Percentiles rank a stretch among this genome's conserved stretches.
Conservation (phyloP, 352 stramenopile genomes). For the Phytophthora constricta region DNA sequence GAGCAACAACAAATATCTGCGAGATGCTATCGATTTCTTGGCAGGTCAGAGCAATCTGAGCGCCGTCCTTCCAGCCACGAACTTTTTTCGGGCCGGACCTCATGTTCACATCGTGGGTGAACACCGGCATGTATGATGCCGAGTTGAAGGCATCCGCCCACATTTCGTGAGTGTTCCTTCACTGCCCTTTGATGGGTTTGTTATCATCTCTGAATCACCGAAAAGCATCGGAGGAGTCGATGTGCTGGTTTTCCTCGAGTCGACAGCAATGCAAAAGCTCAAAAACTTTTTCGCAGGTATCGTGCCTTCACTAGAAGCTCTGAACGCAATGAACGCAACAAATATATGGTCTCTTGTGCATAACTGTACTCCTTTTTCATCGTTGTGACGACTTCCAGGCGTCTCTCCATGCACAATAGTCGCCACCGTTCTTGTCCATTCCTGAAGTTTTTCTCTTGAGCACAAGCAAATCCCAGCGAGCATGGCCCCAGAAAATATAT, state of each 20-base stretch:
- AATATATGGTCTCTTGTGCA: no score
- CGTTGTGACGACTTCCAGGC: no score
- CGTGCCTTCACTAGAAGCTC: constrained; percentile 5
- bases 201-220: constrained; percentile 51
- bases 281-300: constrained; percentile 16
- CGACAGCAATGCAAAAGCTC: constrained; percentile 39
- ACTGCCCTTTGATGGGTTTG: constrained; percentile 50
- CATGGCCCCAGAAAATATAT: neutral
- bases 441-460: no score
- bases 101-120: constrained; percentile 63
- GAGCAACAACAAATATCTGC: constrained; percentile 45
- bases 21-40: constrained; percentile 65
- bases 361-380: no score
- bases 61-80: constrained; percentile 35
- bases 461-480: no score
- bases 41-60: constrained; percentile 32
- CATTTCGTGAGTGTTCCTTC: constrained; percentile 40
- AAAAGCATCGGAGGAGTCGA: constrained; percentile 40
- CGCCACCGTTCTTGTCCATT: no score
- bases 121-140: constrained; percentile 66
- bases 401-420: no score
- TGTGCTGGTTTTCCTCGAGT: constrained; percentile 49
- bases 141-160: constrained; percentile 42
- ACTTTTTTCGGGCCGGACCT: constrained; percentile 59
- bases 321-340: no score